Evolutionary conservation across 306 rosid species (phyloP).

Genomic region (Purshia tridentata): DNA sequence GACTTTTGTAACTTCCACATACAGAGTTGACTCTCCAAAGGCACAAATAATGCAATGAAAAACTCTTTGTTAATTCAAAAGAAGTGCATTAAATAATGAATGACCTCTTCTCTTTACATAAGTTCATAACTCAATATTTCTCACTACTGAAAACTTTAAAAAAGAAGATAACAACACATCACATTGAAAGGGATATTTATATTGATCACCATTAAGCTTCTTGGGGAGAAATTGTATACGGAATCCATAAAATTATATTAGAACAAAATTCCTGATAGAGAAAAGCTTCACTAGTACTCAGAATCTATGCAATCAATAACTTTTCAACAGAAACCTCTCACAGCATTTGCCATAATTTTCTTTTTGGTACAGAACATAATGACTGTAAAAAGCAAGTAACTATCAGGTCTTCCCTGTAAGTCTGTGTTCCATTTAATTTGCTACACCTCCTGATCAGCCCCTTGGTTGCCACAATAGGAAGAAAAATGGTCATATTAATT

Average conservation of each 20-base stretch:
- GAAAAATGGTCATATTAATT: not conserved
- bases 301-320: not conserved
- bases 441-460: not conserved
- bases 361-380: not conserved
- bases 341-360: not conserved
- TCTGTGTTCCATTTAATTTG: not conserved
- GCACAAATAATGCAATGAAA: slow-evolving; percentile 28
- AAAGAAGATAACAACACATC: not conserved
- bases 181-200: slow-evolving; percentile 4
- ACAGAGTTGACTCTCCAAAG: slow-evolving; percentile 37
- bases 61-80: slow-evolving; percentile 13
- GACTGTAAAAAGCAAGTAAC: not conserved
- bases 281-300: slow-evolving; percentile 17
- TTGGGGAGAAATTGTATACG: slow-evolving; percentile 2
- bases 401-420: not conserved
- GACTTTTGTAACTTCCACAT: slow-evolving; percentile 37
- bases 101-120: slow-evolving; percentile 7
- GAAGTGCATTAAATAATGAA: not conserved
- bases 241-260: slow-evolving; percentile 7
- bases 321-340: not conserved
- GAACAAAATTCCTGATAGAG: slow-evolving; percentile 7
- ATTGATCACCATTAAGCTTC: not conserved
- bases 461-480: not conserved
- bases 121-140: not conserved
- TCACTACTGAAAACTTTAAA: too few relatives aligned